Conservation (phyloP, 805 yeast species). For the Saturnispora saitoi region DNA sequence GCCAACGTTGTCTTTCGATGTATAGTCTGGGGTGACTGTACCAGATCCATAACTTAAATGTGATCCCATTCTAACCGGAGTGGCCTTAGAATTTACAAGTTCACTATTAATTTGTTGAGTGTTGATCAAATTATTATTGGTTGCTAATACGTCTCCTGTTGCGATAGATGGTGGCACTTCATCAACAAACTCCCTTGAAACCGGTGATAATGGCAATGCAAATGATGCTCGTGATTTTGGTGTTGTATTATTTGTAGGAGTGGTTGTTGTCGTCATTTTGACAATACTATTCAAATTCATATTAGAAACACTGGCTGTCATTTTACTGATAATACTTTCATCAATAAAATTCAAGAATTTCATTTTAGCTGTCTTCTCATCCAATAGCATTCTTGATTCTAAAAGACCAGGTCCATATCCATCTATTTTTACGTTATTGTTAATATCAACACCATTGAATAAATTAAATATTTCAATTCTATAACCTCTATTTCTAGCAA, state of each 20-base stretch:
- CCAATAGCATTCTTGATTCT: conserved; percentile 47
- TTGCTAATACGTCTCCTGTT: conserved; percentile 9
- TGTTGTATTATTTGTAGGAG: conserved; percentile 11
- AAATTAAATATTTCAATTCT: conserved; percentile 48
- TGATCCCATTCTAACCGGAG: conserved; percentile 1
- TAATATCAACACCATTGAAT: conserved; percentile 43
- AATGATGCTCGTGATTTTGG: not conserved
- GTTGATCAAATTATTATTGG: conserved; percentile 1
- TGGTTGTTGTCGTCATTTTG: conserved; percentile 12
- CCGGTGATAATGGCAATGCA: not conserved
- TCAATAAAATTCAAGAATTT: conserved; percentile 34
- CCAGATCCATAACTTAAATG: conserved; percentile 1
- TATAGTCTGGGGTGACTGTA: not conserved
- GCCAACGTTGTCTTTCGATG: not conserved
- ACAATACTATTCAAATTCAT: conserved; percentile 26
- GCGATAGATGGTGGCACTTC: not conserved
- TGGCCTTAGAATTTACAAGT: not conserved
- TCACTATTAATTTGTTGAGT: not conserved
- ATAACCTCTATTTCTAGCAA: conserved; percentile 33
- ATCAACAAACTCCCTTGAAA: not conserved
- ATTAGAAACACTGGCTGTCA: conserved; percentile 31
- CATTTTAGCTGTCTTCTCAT: conserved; percentile 38
- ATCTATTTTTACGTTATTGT: conserved; percentile 42
- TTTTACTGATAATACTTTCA: conserved; percentile 28
- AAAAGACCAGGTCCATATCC: conserved; percentile 56